These are phyloP conservation scores for Chondrus crispus DNA, from an alignment of 23 red algal species.

Conservation along the genomic window DNA sequence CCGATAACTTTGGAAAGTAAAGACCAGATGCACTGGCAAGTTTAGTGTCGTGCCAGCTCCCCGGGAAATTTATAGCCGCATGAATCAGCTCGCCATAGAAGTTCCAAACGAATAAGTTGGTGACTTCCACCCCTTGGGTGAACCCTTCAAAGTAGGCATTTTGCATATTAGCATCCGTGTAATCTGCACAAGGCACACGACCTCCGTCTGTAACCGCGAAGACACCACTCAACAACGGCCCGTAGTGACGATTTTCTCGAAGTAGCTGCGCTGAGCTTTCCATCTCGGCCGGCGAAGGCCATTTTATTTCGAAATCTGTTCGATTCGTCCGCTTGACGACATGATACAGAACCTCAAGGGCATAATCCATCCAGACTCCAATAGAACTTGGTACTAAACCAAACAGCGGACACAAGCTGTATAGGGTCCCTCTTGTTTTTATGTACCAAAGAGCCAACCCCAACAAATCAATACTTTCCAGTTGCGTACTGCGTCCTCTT, in stretches of 20 bases:
- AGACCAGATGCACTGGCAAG: conserved; percentile 13
- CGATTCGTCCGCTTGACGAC: not conserved
- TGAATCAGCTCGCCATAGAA: conserved; percentile 6
- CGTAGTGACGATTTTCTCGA: not conserved
- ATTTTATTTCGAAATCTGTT: not conserved
- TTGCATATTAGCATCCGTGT: not conserved
- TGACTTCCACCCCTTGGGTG: not conserved
- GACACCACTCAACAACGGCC: conserved; percentile 4
- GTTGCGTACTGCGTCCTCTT: not conserved
- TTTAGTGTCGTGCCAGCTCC: conserved; percentile 43
- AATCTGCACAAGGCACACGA: not conserved
- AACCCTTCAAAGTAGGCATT: conserved; percentile 17
- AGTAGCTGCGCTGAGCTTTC: not conserved
- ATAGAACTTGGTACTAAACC: not conserved
- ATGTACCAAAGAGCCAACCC: not conserved
- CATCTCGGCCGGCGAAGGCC: not conserved
- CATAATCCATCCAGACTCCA: conserved; percentile 1
- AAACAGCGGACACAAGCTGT: not conserved
- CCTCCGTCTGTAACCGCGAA: conserved; percentile 16
- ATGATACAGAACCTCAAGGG: not conserved
- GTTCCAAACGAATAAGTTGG: conserved; percentile 22
- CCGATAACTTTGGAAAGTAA: not conserved
- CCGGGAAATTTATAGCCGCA: not conserved
- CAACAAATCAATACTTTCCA: not conserved
- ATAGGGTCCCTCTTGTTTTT: not conserved